Evolutionary conservation across 805 yeast species (phyloP).

Genomic region (Kodamaea nitidulidarum): DNA sequence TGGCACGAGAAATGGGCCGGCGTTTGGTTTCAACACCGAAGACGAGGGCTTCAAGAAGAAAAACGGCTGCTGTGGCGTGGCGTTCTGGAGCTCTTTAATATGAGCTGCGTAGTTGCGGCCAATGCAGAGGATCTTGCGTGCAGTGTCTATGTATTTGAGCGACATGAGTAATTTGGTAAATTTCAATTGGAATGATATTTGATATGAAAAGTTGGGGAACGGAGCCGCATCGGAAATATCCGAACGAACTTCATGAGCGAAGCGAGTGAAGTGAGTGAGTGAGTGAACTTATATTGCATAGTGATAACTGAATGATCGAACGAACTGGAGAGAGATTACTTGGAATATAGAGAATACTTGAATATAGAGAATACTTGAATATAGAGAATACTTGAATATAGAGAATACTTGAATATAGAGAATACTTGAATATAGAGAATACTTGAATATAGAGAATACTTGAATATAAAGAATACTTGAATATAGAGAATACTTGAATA

Average conservation of each 20-base stretch:
- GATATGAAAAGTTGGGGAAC: not conserved
- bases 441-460: no score
- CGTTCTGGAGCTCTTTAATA: constrained; percentile 81
- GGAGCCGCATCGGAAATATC: not conserved
- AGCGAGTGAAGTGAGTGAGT: no score
- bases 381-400: no score
- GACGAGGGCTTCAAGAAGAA: constrained; percentile 90
- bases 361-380: no score
- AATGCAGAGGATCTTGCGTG: constrained; percentile 83
- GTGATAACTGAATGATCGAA: no score
- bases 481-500: no score
- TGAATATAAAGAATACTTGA: no score
- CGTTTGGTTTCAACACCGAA: constrained; percentile 52
- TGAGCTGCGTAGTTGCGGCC: constrained; percentile 98
- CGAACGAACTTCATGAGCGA: no score
- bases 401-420: no score
- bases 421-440: no score
- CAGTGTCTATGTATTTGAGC: constrained; percentile 50
- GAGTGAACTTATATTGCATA: not conserved
- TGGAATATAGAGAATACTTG: no score
- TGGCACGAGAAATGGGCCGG: constrained; percentile 82
- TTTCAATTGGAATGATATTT: not conserved
- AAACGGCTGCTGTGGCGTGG: constrained; percentile 81
- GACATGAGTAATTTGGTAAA: constrained; percentile 15
- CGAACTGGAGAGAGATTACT: no score